These are phyloP conservation scores for Pichia rugopelliculosa DNA, from an alignment of 805 yeast species.

Conservation along the genomic window DNA sequence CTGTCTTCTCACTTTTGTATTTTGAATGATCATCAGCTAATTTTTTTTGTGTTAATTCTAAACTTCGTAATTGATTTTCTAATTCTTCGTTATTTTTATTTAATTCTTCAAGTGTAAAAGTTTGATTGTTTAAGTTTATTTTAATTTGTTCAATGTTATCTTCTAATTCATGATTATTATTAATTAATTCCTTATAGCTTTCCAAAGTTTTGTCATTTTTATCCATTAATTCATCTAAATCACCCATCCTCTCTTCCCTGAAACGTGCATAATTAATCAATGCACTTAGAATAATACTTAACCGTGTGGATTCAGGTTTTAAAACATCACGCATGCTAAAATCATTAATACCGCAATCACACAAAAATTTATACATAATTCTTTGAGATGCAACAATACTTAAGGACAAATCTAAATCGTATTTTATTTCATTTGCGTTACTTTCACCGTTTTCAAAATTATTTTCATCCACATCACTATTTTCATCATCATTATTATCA, in stretches of 20 bases:
- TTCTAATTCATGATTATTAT: conserved; percentile 33
- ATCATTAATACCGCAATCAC: conserved; percentile 70
- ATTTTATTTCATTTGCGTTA: conserved; percentile 7
- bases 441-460: conserved; percentile 6
- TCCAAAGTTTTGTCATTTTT: conserved; percentile 45
- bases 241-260: conserved; percentile 67
- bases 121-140: conserved; percentile 17
- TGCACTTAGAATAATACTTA: conserved; percentile 65
- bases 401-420: conserved; percentile 32
- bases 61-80: conserved; percentile 53
- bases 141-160: conserved; percentile 19
- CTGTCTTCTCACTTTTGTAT: conserved; percentile 57
- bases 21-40: conserved; percentile 53
- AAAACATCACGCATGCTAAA: conserved; percentile 66
- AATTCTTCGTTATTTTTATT: conserved; percentile 45
- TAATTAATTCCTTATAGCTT: conserved; percentile 36
- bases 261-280: conserved; percentile 80
- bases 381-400: conserved; percentile 50
- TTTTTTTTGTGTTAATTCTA: conserved; percentile 56
- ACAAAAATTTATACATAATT: conserved; percentile 54
- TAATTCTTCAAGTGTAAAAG: conserved; percentile 34
- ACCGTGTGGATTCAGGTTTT: conserved; percentile 67
- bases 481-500: conserved; percentile 11
- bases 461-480: neutral
- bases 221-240: conserved; percentile 55